Evolutionary conservation across 495 filamentous ascomycete species (phyloP).

Genomic region (Penicillium simplicissimum): DNA sequence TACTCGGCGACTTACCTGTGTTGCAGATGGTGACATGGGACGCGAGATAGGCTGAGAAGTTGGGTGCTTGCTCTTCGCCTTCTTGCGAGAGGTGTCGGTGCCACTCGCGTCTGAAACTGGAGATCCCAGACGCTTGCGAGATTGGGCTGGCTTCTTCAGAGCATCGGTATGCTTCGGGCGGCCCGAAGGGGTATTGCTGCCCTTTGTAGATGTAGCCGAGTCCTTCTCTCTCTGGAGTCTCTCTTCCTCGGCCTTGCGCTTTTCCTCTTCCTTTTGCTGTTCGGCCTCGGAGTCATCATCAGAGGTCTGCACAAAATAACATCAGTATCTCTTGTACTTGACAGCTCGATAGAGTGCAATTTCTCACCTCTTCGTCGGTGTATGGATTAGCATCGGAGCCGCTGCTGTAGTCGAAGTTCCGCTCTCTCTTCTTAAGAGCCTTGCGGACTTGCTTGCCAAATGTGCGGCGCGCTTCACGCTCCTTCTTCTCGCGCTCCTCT

Average conservation of each 20-base stretch:
- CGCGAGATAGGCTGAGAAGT: constrained; percentile 59
- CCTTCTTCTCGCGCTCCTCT: constrained; percentile 66
- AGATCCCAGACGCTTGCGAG: constrained; percentile 83
- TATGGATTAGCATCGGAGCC: constrained; percentile 78
- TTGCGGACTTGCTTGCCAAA: constrained; percentile 77
- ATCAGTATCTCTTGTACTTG: constrained; percentile 5
- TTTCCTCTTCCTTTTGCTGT: constrained; percentile 67
- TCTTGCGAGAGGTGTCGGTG: constrained; percentile 85
- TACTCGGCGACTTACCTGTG: constrained; percentile 31
- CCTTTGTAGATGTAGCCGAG: constrained; percentile 65
- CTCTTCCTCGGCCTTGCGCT: constrained; percentile 69
- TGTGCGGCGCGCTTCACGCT: constrained; percentile 64
- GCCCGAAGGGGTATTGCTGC: constrained; percentile 73
- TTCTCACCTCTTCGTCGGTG: constrained; percentile 51
- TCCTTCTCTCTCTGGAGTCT: constrained; percentile 46
- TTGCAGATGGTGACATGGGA: constrained; percentile 50
- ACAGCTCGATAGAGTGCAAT: neutral
- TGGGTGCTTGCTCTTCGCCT: constrained; percentile 71
- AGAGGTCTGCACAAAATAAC: constrained; percentile 34
- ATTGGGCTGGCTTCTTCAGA: constrained; percentile 57
- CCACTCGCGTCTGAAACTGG: constrained; percentile 88
- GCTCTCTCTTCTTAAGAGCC: constrained; percentile 78
- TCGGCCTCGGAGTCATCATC: constrained; percentile 52
- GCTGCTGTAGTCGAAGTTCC: constrained; percentile 79
- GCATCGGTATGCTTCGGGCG: constrained; percentile 50